phyloP scores from a whole-genome alignment of 2,329 filamentous ascomycete species.

The Magnaporthiopsis poae region DNA sequence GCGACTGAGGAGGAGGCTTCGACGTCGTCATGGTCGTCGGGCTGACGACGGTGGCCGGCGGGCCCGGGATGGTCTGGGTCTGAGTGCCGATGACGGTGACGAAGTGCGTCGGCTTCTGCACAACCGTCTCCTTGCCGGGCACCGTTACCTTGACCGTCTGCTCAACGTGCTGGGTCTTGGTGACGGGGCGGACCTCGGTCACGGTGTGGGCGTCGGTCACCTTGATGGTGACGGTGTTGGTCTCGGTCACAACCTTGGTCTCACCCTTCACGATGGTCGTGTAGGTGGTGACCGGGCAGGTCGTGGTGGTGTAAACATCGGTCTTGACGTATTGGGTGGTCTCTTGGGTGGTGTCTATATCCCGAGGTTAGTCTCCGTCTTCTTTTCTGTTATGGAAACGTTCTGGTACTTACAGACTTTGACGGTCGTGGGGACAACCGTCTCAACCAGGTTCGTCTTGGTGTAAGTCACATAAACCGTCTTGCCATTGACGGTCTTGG shows the following conservation, averaged over 20 bases:
- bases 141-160: slow-evolving; percentile 31
- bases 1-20: slow-evolving; percentile 3
- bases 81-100: slow-evolving; percentile 23
- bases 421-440: slow-evolving; percentile 21
- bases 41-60: slow-evolving; percentile 21
- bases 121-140: slow-evolving; percentile 23
- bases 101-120: slow-evolving; percentile 23
- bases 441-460: slow-evolving; percentile 27
- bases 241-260: slow-evolving; percentile 32
- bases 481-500: slow-evolving; percentile 32
- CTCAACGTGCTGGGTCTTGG: slow-evolving; percentile 27
- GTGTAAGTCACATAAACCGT: slow-evolving; percentile 31
- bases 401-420: slow-evolving; percentile 15
- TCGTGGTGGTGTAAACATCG: slow-evolving; percentile 28
- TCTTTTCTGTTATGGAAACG: slow-evolving; percentile 20
- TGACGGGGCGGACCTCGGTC: slow-evolving; percentile 31
- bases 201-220: slow-evolving; percentile 27
- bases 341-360: slow-evolving; percentile 5
- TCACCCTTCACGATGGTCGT: slow-evolving; percentile 32
- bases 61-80: slow-evolving; percentile 17
- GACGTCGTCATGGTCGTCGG: slow-evolving; percentile 20
- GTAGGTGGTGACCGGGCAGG: slow-evolving; percentile 29
- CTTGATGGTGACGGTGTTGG: slow-evolving; percentile 30
- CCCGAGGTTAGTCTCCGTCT: slow-evolving; percentile 1
- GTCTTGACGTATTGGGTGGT: slow-evolving; percentile 6